These are phyloP conservation scores for Phytophthora citricola DNA, from an alignment of 352 stramenopile species.

Conservation along the genomic window DNA sequence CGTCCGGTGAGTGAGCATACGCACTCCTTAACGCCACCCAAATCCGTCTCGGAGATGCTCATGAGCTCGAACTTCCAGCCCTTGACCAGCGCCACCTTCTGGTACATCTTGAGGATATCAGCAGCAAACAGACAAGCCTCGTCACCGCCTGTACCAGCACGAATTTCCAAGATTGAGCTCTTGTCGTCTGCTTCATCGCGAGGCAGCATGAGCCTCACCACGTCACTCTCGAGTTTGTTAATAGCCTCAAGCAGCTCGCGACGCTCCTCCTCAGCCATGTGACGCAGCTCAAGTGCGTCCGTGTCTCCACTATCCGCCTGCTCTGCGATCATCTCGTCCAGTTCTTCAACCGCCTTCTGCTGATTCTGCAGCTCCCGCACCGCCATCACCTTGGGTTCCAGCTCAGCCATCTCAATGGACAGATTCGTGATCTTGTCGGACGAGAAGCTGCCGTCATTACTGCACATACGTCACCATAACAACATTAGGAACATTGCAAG, in stretches of 20 bases:
- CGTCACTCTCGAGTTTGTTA: slow-evolving; percentile 58
- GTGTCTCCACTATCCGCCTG: slow-evolving; percentile 52
- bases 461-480: slow-evolving; percentile 27
- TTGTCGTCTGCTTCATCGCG: slow-evolving; percentile 92
- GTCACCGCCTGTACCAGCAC: slow-evolving; percentile 95
- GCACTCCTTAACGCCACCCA: slow-evolving; percentile 88
- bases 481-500: neutral
- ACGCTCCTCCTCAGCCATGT: slow-evolving; percentile 80
- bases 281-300: slow-evolving; percentile 69
- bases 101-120: slow-evolving; percentile 95
- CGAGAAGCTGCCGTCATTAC: slow-evolving; percentile 79
- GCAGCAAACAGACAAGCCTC: slow-evolving; percentile 97
- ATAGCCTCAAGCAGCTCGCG: slow-evolving; percentile 64
- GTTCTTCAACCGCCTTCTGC: slow-evolving; percentile 86
- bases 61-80: slow-evolving; percentile 94
- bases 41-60: slow-evolving; percentile 81
- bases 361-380: slow-evolving; percentile 89
- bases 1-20: slow-evolving; percentile 73
- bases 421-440: slow-evolving; percentile 79
- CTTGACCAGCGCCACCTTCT: slow-evolving; percentile 84
- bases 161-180: slow-evolving; percentile 98
- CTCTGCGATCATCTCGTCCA: slow-evolving; percentile 89
- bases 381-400: slow-evolving; percentile 75
- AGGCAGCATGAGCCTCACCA: slow-evolving; percentile 82
- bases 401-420: slow-evolving; percentile 86